Conservation (phyloP, 768 basidiomycete species). For the Tylopilus vinaceipallidus region DNA sequence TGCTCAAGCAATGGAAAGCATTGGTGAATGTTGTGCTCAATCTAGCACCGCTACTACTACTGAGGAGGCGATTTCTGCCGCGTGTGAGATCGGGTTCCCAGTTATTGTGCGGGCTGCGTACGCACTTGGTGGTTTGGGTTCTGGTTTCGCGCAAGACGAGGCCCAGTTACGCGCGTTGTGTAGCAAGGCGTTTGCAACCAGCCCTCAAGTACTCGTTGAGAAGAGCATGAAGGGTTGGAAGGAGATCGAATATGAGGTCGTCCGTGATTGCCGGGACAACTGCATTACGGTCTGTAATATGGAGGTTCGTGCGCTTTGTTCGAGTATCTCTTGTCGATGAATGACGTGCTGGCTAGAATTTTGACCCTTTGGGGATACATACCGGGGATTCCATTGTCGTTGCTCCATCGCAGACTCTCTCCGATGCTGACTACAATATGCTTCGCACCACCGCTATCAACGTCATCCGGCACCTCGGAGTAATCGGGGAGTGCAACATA, state of each 20-base stretch:
- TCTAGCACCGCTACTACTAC: slow-evolving; percentile 82
- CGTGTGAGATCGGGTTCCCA: slow-evolving; percentile 84
- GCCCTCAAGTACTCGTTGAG: slow-evolving; percentile 98
- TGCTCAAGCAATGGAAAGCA: slow-evolving; percentile 90
- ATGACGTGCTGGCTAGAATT: slow-evolving; percentile 62
- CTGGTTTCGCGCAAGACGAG: slow-evolving; percentile 95
- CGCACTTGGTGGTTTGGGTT: slow-evolving; percentile 92
- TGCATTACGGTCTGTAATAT: slow-evolving; percentile 99
- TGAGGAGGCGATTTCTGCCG: slow-evolving; percentile 83
- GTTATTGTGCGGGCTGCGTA: slow-evolving; percentile 97
- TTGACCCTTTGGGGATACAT: slow-evolving; percentile 97
- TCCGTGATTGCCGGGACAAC: slow-evolving; percentile 95
- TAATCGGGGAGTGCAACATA: slow-evolving; percentile 98
- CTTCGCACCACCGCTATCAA: slow-evolving; percentile 97
- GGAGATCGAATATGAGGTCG: slow-evolving; percentile 99
- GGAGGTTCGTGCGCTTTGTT: slow-evolving; percentile 73
- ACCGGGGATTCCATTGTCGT: slow-evolving; percentile 99
- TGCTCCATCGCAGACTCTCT: slow-evolving; percentile 96
- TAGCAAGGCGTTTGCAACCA: slow-evolving; percentile 94
- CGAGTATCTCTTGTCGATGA: background rate
- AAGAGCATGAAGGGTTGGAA: slow-evolving; percentile 99
- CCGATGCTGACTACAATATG: slow-evolving; percentile 99
- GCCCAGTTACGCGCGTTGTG: slow-evolving; percentile 86
- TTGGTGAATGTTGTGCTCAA: slow-evolving; percentile 94
- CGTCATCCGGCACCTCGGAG: slow-evolving; percentile 97